Conservation (phyloP, 2,329 filamentous ascomycete genomes). For the Arachnomyces sp. region DNA sequence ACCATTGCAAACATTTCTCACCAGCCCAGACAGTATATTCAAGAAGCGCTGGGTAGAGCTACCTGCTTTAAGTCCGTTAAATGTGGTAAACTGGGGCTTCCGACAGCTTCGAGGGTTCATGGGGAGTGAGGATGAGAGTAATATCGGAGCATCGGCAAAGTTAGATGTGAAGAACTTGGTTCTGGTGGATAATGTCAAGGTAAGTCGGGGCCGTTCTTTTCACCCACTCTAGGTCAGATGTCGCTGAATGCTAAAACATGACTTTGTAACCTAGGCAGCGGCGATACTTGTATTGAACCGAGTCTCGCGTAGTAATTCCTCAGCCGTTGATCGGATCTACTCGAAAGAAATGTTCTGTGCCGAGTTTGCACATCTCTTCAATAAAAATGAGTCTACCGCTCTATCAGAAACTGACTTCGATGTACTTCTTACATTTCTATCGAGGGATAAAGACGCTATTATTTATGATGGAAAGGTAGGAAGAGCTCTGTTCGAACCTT, state of each 20-base stretch:
- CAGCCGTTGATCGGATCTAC: slow-evolving; percentile 58
- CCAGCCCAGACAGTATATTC: slow-evolving; percentile 63
- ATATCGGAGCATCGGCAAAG: slow-evolving; percentile 21
- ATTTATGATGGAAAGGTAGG: slow-evolving; percentile 41
- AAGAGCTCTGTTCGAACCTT: too few relatives aligned
- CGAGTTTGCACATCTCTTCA: slow-evolving; percentile 48
- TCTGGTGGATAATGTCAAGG: slow-evolving; percentile 52
- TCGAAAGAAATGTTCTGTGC: slow-evolving; percentile 58
- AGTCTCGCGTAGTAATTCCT: slow-evolving; percentile 37
- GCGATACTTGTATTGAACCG: slow-evolving; percentile 48
- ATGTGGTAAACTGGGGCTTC: slow-evolving; percentile 67
- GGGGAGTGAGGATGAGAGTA: slow-evolving; percentile 37
- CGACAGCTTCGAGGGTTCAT: slow-evolving; percentile 57
- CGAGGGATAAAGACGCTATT: slow-evolving; percentile 55
- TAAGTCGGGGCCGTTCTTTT: slow-evolving; percentile 16
- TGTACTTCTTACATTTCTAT: slow-evolving; percentile 61
- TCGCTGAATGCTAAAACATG: not conserved
- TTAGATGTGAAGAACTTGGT: slow-evolving; percentile 39
- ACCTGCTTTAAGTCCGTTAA: slow-evolving; percentile 53
- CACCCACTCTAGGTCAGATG: slow-evolving; percentile 16
- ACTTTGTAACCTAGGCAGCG: slow-evolving; percentile 40
- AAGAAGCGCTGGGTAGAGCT: slow-evolving; percentile 55
- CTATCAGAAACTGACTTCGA: slow-evolving; percentile 61
- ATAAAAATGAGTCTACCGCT: slow-evolving; percentile 37
- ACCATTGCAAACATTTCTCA: slow-evolving; percentile 61